A percentile compares a stretch with the other conserved stretches of the same genome.
These are phyloP conservation scores for Cryptococcus sp. DNA, from an alignment of 1,284 basidiomycete species.

Conservation along the genomic window DNA sequence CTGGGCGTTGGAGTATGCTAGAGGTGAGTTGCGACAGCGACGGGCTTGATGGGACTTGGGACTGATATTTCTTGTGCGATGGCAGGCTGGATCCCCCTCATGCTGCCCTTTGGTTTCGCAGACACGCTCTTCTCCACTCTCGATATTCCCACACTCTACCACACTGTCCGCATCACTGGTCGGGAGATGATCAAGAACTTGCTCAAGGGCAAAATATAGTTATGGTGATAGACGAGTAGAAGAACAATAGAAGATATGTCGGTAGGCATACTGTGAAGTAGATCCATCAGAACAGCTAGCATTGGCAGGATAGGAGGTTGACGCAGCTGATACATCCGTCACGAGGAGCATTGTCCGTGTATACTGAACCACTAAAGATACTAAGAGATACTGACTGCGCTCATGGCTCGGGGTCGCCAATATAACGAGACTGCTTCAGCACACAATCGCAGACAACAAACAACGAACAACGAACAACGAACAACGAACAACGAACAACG, in stretches of 20 bases:
- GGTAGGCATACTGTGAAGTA: no score
- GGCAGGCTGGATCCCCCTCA: constrained; percentile 82
- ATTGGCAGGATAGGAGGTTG: no score
- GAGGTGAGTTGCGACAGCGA: constrained; percentile 61
- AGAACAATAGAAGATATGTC: neutral
- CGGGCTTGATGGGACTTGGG: neutral
- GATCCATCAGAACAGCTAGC: no score
- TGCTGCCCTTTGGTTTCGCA: constrained; percentile 89
- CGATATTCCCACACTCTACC: constrained; percentile 78
- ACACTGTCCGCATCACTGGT: constrained; percentile 75
- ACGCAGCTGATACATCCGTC: no score
- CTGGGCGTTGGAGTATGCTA: constrained; percentile 92
- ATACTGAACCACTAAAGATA: no score
- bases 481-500: no score
- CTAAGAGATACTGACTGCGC: no score
- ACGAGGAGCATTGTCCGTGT: no score
- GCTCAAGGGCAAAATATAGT: constrained; percentile 80
- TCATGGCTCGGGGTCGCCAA: no score
- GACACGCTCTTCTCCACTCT: constrained; percentile 86
- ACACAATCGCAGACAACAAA: no score
- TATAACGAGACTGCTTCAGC: no score
- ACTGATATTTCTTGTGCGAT: neutral
- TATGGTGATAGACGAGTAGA: neutral
- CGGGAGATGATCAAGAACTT: constrained; percentile 81
- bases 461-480: no score